These are phyloP conservation scores for Sophora flavescens DNA, from an alignment of 306 rosid species.

Conservation along the genomic window DNA sequence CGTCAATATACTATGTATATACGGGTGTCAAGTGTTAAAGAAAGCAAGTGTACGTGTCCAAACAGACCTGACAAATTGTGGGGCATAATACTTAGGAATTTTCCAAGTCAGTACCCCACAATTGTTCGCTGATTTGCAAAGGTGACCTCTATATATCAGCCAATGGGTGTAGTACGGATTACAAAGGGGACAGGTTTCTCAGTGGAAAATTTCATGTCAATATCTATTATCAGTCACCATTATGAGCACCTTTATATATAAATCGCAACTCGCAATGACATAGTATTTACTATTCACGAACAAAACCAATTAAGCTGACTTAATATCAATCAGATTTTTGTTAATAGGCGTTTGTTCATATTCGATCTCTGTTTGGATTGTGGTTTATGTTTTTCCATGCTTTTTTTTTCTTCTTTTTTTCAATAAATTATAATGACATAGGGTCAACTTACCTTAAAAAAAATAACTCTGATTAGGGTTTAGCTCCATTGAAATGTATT, in stretches of 20 bases:
- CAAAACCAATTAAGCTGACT: not conserved
- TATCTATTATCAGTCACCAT: not conserved
- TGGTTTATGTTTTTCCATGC: too few relatives aligned
- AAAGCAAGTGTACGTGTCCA: slow-evolving; percentile 18
- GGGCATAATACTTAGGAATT: slow-evolving; percentile 44
- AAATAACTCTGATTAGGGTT: too few relatives aligned
- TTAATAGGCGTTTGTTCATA: too few relatives aligned
- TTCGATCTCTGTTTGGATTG: too few relatives aligned
- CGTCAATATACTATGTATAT: too few relatives aligned
- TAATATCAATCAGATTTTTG: not conserved
- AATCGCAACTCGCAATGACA: not conserved
- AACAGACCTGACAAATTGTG: slow-evolving; percentile 44
- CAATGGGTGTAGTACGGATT: slow-evolving; percentile 40
- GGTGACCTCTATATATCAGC: slow-evolving; percentile 32
- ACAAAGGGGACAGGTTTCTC: not conserved
- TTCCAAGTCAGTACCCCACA: slow-evolving; percentile 42
- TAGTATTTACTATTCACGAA: slow-evolving; percentile 15
- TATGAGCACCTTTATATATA: not conserved
- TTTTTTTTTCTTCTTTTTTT: too few relatives aligned
- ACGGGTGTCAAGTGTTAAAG: too few relatives aligned
- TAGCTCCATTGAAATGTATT: too few relatives aligned
- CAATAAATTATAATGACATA: too few relatives aligned
- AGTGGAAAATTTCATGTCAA: slow-evolving; percentile 17
- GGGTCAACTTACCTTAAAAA: too few relatives aligned
- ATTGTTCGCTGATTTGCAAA: slow-evolving; percentile 45